phyloP scores from a whole-genome alignment of 2,329 filamentous ascomycete genomes.

The Exophiala spinifera region DNA sequence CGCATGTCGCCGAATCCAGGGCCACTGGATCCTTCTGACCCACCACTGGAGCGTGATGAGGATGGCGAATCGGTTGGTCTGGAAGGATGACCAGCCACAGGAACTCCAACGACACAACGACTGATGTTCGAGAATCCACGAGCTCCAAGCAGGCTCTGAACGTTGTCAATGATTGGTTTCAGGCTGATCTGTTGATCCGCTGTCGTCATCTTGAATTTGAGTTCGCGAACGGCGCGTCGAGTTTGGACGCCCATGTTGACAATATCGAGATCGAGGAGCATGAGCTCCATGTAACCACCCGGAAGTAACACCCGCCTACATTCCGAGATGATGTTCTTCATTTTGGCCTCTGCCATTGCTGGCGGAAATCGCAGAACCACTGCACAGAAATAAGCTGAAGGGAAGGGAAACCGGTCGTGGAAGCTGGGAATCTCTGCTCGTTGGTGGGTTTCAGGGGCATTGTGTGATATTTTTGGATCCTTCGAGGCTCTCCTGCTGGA shows the following conservation, averaged over 20 bases:
- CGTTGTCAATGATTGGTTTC: conserved; percentile 47
- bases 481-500: conserved; percentile 28
- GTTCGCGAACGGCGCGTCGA: conserved; percentile 42
- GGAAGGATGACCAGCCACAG: conserved; percentile 45
- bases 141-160: conserved; percentile 45
- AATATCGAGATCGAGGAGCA: conserved; percentile 49
- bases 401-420: conserved; percentile 45
- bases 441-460: conserved; percentile 26
- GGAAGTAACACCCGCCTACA: conserved; percentile 49
- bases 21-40: conserved; percentile 32
- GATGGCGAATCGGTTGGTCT: conserved; percentile 42
- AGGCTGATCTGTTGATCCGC: conserved; percentile 44
- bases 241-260: conserved; percentile 49
- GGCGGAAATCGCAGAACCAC: conserved; percentile 47
- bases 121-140: conserved; percentile 49
- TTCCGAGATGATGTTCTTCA: conserved; percentile 47
- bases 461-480: conserved; percentile 39
- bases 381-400: conserved; percentile 46
- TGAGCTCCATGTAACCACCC: conserved; percentile 50
- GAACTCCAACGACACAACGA: conserved; percentile 48
- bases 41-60: conserved; percentile 30
- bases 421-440: conserved; percentile 39
- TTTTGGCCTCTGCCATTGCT: conserved; percentile 42
- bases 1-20: conserved; percentile 31
- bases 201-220: conserved; percentile 47